Percentiles rank a stretch among this genome's conserved stretches.
These are phyloP conservation scores for Helotiales sp. DNA, from an alignment of 2,329 filamentous ascomycete genomes.

Conservation along the genomic window DNA sequence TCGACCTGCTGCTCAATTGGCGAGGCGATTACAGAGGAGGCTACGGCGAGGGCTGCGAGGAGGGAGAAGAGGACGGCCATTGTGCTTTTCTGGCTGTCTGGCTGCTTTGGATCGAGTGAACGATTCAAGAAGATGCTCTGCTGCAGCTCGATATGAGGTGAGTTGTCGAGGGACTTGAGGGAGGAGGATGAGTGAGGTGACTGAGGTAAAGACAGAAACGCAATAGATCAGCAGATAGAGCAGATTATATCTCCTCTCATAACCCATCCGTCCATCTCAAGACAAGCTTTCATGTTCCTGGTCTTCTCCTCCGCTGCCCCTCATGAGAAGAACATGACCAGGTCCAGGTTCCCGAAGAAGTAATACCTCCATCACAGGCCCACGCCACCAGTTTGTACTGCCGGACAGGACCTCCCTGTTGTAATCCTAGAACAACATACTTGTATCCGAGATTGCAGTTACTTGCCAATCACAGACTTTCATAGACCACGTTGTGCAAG, in stretches of 20 bases:
- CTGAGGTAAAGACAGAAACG: neutral
- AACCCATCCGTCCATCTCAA: neutral
- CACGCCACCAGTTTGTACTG: neutral
- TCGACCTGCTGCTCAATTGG: constrained; percentile 6
- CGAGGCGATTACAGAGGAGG: neutral
- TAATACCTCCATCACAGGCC: neutral
- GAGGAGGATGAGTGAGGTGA: neutral
- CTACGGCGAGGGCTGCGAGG: neutral
- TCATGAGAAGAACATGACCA: neutral
- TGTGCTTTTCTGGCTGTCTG: neutral
- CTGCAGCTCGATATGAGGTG: neutral
- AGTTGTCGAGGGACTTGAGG: neutral
- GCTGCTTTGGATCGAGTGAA: neutral
- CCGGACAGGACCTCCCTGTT: neutral
- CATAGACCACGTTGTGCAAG: neutral
- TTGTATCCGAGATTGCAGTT: too few relatives aligned
- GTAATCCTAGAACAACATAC: neutral
- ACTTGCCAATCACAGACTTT: neutral
- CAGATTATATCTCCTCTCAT: neutral
- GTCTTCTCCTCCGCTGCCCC: constrained; percentile 1
- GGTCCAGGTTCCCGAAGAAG: neutral
- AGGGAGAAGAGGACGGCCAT: neutral
- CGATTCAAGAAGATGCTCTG: neutral
- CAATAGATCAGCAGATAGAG: neutral
- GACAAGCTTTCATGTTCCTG: neutral